Evolutionary conservation across 2,329 filamentous ascomycete genomes (phyloP).

Genomic region (Ascochyta pisi): DNA sequence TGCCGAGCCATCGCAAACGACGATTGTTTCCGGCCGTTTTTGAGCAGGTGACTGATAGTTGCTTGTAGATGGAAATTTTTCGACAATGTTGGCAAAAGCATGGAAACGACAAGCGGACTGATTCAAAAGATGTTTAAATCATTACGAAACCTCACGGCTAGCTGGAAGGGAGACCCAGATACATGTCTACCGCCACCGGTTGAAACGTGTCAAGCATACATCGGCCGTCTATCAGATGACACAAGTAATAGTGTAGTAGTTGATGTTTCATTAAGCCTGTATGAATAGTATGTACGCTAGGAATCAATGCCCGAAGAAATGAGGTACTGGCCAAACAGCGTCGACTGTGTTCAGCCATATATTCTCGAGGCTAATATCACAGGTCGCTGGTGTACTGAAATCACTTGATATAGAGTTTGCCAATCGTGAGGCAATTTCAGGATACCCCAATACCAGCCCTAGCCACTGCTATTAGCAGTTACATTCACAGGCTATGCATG

Average conservation of each 20-base stretch:
- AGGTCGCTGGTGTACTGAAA: not conserved
- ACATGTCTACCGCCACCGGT: not conserved
- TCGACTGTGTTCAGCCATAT: not conserved
- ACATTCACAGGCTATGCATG: not conserved
- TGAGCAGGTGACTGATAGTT: conserved; percentile 1
- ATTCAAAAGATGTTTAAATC: conserved; percentile 72
- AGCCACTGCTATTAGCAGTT: conserved; percentile 4
- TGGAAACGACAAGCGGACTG: conserved; percentile 84
- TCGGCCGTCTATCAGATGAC: not conserved
- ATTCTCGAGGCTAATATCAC: not conserved
- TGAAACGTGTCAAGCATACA: not conserved
- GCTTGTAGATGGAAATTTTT: conserved; percentile 82
- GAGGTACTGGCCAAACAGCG: not conserved
- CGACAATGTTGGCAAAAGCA: conserved; percentile 89
- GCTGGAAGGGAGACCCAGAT: not conserved
- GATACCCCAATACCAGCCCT: not conserved
- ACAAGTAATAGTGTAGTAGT: not conserved
- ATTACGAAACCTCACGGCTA: not conserved
- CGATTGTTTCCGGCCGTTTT: not conserved
- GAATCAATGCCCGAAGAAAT: not conserved
- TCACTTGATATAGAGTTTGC: not conserved
- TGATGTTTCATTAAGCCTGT: conserved; percentile 10
- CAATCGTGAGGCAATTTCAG: conserved; percentile 6
- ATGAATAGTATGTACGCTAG: conserved; percentile 12
- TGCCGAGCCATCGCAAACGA: conserved; percentile 30